These are phyloP conservation scores for Staphylotrichum tortipilum DNA, from an alignment of 495 filamentous ascomycete genomes.

Conservation along the genomic window DNA sequence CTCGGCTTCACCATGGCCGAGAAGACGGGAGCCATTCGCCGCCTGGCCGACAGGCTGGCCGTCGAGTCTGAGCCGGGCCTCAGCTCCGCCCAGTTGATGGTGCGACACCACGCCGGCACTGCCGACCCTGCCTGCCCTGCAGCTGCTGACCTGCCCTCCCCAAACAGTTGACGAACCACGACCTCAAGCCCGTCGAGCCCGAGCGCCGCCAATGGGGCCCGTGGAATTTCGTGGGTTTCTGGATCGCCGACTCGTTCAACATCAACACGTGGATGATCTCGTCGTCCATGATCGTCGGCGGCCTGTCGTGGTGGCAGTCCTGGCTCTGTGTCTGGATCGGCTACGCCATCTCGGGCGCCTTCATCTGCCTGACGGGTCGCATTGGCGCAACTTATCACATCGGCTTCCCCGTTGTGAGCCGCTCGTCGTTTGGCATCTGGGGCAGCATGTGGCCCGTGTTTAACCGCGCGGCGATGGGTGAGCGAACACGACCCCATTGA, in stretches of 20 bases:
- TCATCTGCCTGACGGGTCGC: conserved; percentile 70
- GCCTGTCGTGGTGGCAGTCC: conserved; percentile 91
- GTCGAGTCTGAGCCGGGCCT: conserved; percentile 71
- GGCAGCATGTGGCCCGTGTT: conserved; percentile 85
- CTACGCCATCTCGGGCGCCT: conserved; percentile 65
- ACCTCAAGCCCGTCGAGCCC: conserved; percentile 85
- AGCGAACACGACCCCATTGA: conserved; percentile 2
- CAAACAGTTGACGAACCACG: conserved; percentile 66
- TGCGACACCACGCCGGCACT: conserved; percentile 20
- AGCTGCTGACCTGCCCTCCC: conserved; percentile 3
- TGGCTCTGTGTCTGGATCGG: conserved; percentile 88
- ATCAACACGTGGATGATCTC: conserved; percentile 99
- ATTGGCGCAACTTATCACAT: conserved; percentile 89
- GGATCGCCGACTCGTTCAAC: conserved; percentile 92
- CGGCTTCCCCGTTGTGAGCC: conserved; percentile 69
- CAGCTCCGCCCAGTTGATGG: conserved; percentile 74
- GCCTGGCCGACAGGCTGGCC: conserved; percentile 49
- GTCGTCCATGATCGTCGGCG: conserved; percentile 61
- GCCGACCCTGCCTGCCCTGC: no score
- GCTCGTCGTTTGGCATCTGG: conserved; percentile 79
- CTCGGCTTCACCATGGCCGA: conserved; percentile 1
- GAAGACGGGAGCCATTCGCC: conserved; percentile 12
- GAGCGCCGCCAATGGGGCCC: conserved; percentile 78
- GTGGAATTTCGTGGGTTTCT: conserved; percentile 86
- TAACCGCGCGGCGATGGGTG: conserved; percentile 75